These are phyloP conservation scores for Vitis amurensis DNA, from an alignment of 164 flowering plant species.

Conservation along the genomic window DNA sequence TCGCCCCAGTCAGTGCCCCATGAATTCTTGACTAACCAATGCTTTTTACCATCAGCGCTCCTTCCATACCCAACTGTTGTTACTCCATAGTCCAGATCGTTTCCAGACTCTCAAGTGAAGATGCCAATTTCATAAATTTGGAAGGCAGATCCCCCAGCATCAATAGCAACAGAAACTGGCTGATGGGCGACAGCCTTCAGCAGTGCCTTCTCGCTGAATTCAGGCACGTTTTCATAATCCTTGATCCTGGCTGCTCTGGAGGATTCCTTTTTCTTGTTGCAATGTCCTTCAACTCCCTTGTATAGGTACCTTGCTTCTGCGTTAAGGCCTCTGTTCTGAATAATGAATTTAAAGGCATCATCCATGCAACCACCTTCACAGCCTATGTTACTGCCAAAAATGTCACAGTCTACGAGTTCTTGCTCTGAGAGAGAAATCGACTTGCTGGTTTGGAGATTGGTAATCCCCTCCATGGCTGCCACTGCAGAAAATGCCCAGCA, in stretches of 20 bases:
- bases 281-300: background rate
- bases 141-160: slow-evolving; percentile 24
- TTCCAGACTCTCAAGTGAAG: slow-evolving; percentile 38
- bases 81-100: slow-evolving; percentile 32
- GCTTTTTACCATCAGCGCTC: slow-evolving; percentile 31
- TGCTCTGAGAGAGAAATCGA: slow-evolving; percentile 22
- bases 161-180: slow-evolving; percentile 31
- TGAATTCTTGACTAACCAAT: slow-evolving; percentile 47
- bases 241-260: slow-evolving; percentile 4
- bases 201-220: slow-evolving; percentile 13
- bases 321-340: slow-evolving; percentile 15
- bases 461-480: slow-evolving; percentile 30
- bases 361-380: slow-evolving; percentile 21
- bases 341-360: slow-evolving; percentile 20
- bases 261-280: background rate
- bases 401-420: slow-evolving; percentile 23
- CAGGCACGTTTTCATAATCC: slow-evolving; percentile 21
- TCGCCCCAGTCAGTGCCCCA: slow-evolving; percentile 47
- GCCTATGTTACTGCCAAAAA: background rate
- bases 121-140: slow-evolving; percentile 28
- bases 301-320: slow-evolving; percentile 18
- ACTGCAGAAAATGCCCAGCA: slow-evolving; percentile 34
- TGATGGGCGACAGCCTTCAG: slow-evolving; percentile 20
- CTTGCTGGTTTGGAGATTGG: slow-evolving; percentile 12
- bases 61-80: slow-evolving; percentile 43